Base-by-base conservation (phyloP, 2,329 filamentous ascomycete species). In the Phaeosphaeria sp. region DNA sequence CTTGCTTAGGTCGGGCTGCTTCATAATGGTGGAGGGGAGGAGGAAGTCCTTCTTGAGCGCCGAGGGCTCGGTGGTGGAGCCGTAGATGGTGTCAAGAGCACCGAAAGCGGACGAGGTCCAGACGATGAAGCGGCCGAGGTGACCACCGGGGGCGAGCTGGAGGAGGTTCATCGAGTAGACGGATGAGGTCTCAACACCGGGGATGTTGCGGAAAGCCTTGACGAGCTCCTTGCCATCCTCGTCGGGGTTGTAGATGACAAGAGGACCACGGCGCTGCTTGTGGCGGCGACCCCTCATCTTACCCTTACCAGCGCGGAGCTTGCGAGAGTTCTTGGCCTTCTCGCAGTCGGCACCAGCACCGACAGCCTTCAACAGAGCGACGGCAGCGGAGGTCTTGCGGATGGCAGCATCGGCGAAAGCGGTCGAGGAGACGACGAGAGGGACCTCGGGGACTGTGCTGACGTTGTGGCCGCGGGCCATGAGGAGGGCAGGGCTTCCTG, bases 21-120 rank as follows among this genome's bases (percentile, higher is more conserved):
- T 87, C 80, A 99, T 91, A 73, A 96, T 82, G 86, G 94, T 93
- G 77, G 90, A 91, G 69, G 95, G 95, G 72, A 99, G 89, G 77
- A 97, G 87, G 91, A 95, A 99, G 88, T 99, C 94, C 86, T 95
- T 96, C 93, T 99, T 99, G 78, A 96, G 89, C 67, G 91, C 89
- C 49, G 93, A 94, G 72, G 94, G 88, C 80, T 89, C 85, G 77
- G 91, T 95, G 80, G 93, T 96, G 79, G 91, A 90, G 81, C 94
- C 94, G 87, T 99, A 99, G 86, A 99, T 90, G 82, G 89, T 89
- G 84, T 99, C 94, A 67, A 99, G 92, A 68, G 94, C 92, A 84
- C 93, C 89, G 87, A 99, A 98, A 68, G 95, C 95, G 69, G 92
- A 87, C 53, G 96, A 99, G 76, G 95, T 95, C 95, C 95, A 99